These are phyloP conservation scores for Cadophora malorum DNA, from an alignment of 2,329 filamentous ascomycete species.

Conservation along the genomic window DNA sequence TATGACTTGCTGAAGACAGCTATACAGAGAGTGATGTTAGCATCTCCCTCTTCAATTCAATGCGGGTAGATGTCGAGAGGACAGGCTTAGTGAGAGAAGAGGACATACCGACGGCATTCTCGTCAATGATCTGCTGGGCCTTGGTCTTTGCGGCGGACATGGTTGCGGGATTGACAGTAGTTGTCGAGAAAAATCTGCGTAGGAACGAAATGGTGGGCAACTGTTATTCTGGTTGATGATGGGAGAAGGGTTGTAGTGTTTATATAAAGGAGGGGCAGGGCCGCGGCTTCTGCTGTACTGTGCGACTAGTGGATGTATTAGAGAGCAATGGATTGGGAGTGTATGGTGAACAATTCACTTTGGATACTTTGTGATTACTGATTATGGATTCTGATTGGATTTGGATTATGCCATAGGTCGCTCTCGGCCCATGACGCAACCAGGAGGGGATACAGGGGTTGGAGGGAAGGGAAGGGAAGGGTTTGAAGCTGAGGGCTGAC, in stretches of 20 bases:
- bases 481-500: slow-evolving; percentile 4
- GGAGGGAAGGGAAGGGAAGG: neutral
- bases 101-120: slow-evolving; percentile 80
- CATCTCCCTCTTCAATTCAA: neutral
- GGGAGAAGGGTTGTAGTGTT: slow-evolving; percentile 21
- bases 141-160: slow-evolving; percentile 88
- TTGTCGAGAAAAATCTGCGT: slow-evolving; percentile 72
- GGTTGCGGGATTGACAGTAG: slow-evolving; percentile 61
- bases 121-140: slow-evolving; percentile 84
- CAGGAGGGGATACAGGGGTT: neutral
- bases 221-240: slow-evolving; percentile 21
- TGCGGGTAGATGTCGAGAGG: neutral
- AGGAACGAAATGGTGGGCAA: slow-evolving; percentile 67
- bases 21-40: slow-evolving; percentile 44
- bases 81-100: neutral
- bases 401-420: slow-evolving; percentile 10
- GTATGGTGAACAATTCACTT: neutral
- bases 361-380: neutral
- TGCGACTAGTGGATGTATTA: slow-evolving; percentile 12
- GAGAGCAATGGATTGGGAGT: neutral
- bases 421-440: slow-evolving; percentile 21
- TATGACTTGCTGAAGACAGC: slow-evolving; percentile 97
- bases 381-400: too few relatives aligned
- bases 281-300: neutral
- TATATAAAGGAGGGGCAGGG: slow-evolving; percentile 19